Evolutionary conservation across 345 rosid genomes (phyloP).

Genomic region (Salix exigua): DNA sequence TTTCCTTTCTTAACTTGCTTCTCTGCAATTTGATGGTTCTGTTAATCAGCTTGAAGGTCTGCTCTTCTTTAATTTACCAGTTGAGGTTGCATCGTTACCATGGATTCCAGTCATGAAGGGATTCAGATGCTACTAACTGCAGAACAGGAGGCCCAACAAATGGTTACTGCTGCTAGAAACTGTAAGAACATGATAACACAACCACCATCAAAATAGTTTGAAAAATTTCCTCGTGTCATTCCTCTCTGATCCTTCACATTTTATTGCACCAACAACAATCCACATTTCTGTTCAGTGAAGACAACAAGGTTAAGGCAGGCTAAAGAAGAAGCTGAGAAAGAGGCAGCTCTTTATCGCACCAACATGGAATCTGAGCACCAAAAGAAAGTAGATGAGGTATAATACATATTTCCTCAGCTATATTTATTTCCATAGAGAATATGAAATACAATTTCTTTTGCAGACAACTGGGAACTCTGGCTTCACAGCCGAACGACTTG

Average conservation of each 20-base stretch:
- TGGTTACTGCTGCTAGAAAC: conserved; percentile 44
- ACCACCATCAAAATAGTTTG: no score
- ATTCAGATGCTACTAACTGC: conserved; percentile 52
- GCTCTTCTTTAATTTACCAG: not conserved
- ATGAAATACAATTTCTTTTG: not conserved
- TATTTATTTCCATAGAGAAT: not conserved
- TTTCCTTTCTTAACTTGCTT: no score
- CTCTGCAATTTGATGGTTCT: not conserved
- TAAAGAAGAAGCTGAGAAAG: conserved; percentile 55
- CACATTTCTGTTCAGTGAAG: conserved; percentile 28
- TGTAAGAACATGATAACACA: conserved; percentile 12
- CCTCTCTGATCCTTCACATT: not conserved
- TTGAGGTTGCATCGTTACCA: not conserved
- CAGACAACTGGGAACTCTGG: conserved; percentile 46
- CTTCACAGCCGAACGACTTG: conserved; percentile 31
- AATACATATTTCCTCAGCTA: not conserved
- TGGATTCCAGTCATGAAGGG: conserved; percentile 60
- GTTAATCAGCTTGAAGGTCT: not conserved
- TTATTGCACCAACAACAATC: not conserved
- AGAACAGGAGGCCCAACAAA: conserved; percentile 55
- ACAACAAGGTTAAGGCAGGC: conserved; percentile 45
- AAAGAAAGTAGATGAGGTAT: conserved; percentile 33
- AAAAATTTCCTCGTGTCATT: not conserved
- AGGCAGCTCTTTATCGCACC: conserved; percentile 29
- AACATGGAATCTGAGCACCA: conserved; percentile 38